Evolutionary conservation across 2,329 filamentous ascomycete genomes (phyloP).

Genomic region (Botrytis galanthina): DNA sequence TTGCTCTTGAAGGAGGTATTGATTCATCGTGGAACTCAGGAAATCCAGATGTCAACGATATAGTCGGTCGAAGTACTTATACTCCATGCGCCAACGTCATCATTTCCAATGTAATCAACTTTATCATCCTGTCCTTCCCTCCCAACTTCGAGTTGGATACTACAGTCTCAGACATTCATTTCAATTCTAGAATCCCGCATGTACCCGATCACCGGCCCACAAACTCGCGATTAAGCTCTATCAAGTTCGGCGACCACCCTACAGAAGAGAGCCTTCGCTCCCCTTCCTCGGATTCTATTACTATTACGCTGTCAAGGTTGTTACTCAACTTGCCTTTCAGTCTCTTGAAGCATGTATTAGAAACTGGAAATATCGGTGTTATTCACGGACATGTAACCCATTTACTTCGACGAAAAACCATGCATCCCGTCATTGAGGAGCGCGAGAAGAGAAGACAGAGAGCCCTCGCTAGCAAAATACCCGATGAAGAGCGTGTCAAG

Average conservation of each 20-base stretch:
- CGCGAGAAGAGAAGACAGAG: constrained; percentile 53
- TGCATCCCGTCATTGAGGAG: constrained; percentile 52
- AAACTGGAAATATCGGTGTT: constrained; percentile 55
- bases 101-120: constrained; percentile 55
- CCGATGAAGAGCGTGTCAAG: constrained; percentile 33
- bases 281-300: constrained; percentile 36
- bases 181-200: constrained; percentile 48
- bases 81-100: constrained; percentile 55
- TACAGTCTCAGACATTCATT: constrained; percentile 45
- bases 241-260: constrained; percentile 66
- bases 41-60: constrained; percentile 33
- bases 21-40: constrained; percentile 40
- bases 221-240: constrained; percentile 57
- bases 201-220: constrained; percentile 34
- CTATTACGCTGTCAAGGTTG: constrained; percentile 58
- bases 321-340: constrained; percentile 69
- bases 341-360: constrained; percentile 63
- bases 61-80: constrained; percentile 45
- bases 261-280: constrained; percentile 42
- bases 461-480: constrained; percentile 29
- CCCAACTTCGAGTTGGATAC: constrained; percentile 58
- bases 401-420: constrained; percentile 48
- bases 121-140: constrained; percentile 60
- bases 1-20: constrained; percentile 51
- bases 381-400: constrained; percentile 50